Evolutionary conservation across 805 yeast genomes (phyloP).

Genomic region (Pichia sporocuriosa): DNA sequence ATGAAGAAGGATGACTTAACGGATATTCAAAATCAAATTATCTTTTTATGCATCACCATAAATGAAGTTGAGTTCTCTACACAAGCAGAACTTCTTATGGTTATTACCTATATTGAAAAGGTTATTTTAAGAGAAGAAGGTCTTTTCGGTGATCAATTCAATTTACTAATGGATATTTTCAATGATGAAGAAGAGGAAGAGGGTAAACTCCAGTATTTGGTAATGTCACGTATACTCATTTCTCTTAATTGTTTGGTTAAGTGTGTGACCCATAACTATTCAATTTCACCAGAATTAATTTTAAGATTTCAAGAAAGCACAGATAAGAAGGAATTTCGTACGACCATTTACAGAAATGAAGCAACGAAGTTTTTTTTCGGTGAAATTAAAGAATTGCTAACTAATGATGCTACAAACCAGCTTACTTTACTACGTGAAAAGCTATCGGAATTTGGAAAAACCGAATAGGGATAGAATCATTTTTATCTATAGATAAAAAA

Average conservation of each 20-base stretch:
- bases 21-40: conserved; percentile 24
- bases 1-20: conserved; percentile 5
- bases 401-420: conserved; percentile 3
- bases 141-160: conserved; percentile 17
- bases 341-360: neutral
- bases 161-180: conserved; percentile 12
- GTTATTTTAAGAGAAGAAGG: conserved; percentile 36
- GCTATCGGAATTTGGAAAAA: conserved; percentile 5
- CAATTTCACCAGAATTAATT: conserved; percentile 16
- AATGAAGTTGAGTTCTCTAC: conserved; percentile 33
- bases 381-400: conserved; percentile 11
- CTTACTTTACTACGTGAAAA: conserved; percentile 7
- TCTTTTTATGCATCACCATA: conserved; percentile 35
- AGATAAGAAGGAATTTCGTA: conserved; percentile 16
- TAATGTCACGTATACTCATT: conserved; percentile 16
- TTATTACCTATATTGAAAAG: conserved; percentile 40
- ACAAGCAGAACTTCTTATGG: conserved; percentile 44
- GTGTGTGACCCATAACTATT: conserved; percentile 15
- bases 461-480: too few relatives aligned
- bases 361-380: conserved; percentile 6
- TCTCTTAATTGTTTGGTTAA: conserved; percentile 14
- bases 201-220: conserved; percentile 8
- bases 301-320: conserved; percentile 19
- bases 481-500: neutral
- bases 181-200: conserved; percentile 13